A percentile compares a stretch with the other conserved stretches of the same genome.
phyloP scores from a whole-genome alignment of 768 basidiomycete species.

The Baorangia bicolor region DNA sequence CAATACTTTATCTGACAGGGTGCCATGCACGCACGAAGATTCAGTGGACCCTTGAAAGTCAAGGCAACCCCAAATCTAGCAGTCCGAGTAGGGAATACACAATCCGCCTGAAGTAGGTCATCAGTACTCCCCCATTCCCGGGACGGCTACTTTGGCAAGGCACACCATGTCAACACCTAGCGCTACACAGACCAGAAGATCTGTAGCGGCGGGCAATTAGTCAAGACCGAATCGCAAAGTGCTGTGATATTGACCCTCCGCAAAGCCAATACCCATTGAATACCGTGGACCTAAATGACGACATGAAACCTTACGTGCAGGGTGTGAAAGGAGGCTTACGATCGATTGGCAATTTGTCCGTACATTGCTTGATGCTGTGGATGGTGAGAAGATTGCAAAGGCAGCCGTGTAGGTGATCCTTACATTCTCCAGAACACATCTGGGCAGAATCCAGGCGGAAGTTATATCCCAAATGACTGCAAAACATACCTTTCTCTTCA shows the following conservation, averaged over 20 bases:
- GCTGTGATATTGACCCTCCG: constrained; percentile 60
- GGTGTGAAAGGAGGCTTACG: constrained; percentile 42
- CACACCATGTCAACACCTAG: constrained; percentile 90
- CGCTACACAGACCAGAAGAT: constrained; percentile 87
- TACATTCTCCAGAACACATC: constrained; percentile 87
- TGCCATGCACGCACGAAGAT: constrained; percentile 54
- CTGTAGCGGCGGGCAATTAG: constrained; percentile 35
- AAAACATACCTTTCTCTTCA: constrained; percentile 75
- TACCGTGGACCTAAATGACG: constrained; percentile 70
- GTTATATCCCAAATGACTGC: constrained; percentile 5
- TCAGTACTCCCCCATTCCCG: not conserved
- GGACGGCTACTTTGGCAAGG: not conserved
- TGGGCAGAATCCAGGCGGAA: constrained; percentile 28
- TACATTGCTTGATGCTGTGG: constrained; percentile 75
- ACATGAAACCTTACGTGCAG: constrained; percentile 8
- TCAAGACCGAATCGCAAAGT: not conserved
- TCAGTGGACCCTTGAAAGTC: constrained; percentile 78
- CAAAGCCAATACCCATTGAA: constrained; percentile 91
- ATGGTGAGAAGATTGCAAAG: constrained; percentile 9
- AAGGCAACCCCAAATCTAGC: constrained; percentile 90
- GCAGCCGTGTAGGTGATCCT: constrained; percentile 19
- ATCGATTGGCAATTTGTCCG: constrained; percentile 74
- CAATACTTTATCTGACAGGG: not conserved
- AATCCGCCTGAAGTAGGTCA: constrained; percentile 66
- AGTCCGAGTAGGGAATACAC: constrained; percentile 90